Percentiles rank a stretch among this genome's conserved stretches.
Conservation (phyloP, 2,329 filamentous ascomycete species). For the Hymenotorrendiella dingleyae region DNA sequence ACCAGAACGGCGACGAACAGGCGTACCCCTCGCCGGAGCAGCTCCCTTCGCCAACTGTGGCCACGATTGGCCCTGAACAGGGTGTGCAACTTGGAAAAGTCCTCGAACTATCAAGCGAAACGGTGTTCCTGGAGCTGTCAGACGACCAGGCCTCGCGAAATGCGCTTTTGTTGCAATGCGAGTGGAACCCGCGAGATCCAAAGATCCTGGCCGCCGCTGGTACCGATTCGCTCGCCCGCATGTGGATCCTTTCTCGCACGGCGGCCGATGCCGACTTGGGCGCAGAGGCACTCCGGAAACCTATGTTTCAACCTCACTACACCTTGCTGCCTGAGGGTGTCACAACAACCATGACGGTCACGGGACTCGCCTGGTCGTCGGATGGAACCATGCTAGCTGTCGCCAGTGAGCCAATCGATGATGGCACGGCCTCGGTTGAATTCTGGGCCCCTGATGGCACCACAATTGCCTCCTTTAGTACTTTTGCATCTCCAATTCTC, state of each 20-base stretch:
- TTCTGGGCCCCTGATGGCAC: constrained; percentile 51
- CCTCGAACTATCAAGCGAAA: constrained; percentile 51
- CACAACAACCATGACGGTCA: constrained; percentile 47
- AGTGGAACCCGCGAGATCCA: constrained; percentile 62
- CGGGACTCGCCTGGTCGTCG: constrained; percentile 55
- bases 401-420: constrained; percentile 46
- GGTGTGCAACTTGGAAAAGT: constrained; percentile 61
- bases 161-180: constrained; percentile 61
- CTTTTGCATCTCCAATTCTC: constrained; percentile 54
- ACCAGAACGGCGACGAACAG: constrained; percentile 44
- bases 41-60: constrained; percentile 46
- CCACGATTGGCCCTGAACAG: constrained; percentile 56
- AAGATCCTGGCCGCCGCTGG: constrained; percentile 61
- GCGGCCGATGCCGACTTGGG: constrained; percentile 37
- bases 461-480: constrained; percentile 47
- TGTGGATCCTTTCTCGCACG: constrained; percentile 57
- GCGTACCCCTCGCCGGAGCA: constrained; percentile 57
- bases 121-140: constrained; percentile 53
- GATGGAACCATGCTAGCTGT: constrained; percentile 52
- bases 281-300: constrained; percentile 20
- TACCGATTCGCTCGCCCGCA: constrained; percentile 63
- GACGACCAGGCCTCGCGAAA: constrained; percentile 38
- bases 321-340: constrained; percentile 49
- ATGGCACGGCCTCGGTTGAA: constrained; percentile 44
- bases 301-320: constrained; percentile 28